Percentiles rank a stretch among this genome's conserved stretches.
Evolutionary conservation across 2,329 filamentous ascomycete species (phyloP).

Genomic region (Fusarium chaquense): DNA sequence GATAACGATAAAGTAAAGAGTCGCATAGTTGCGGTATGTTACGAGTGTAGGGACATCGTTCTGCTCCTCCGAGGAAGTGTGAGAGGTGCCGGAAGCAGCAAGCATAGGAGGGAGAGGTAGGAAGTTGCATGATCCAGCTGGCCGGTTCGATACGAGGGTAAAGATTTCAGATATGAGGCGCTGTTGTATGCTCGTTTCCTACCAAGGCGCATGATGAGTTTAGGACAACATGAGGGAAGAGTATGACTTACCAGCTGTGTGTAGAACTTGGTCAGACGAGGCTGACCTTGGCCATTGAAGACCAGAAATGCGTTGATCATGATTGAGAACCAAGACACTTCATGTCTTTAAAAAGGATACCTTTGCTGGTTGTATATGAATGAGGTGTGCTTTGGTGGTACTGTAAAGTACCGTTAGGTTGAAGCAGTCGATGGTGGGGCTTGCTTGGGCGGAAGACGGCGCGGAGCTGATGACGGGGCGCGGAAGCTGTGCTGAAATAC

Average conservation of each 20-base stretch:
- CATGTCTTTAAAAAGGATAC: conserved; percentile 33
- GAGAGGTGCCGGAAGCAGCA: conserved; percentile 71
- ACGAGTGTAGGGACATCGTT: conserved; percentile 95
- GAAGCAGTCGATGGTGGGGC: conserved; percentile 41
- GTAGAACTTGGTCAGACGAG: conserved; percentile 97
- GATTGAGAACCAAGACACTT: conserved; percentile 43
- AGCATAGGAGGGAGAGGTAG: conserved; percentile 80
- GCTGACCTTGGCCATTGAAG: conserved; percentile 98
- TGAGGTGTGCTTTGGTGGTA: background rate
- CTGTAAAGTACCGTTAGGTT: conserved; percentile 10
- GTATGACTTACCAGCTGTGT: conserved; percentile 80
- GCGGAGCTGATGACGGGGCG: conserved; percentile 35
- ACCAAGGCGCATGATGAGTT: conserved; percentile 22
- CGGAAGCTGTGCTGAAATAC: conserved; percentile 27
- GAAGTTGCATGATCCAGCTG: conserved; percentile 96
- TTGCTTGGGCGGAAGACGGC: conserved; percentile 15
- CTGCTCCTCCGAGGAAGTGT: conserved; percentile 74
- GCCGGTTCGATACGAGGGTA: conserved; percentile 90
- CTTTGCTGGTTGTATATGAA: background rate
- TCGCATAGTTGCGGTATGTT: conserved; percentile 98
- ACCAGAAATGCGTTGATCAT: conserved; percentile 99
- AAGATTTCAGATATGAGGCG: conserved; percentile 98
- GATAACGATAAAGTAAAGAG: conserved; percentile 98
- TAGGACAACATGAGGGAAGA: background rate
- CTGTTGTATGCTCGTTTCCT: conserved; percentile 98